Evolutionary conservation across 2,329 filamentous ascomycete genomes (phyloP).

Genomic region (Cyclaneusma minus): DNA sequence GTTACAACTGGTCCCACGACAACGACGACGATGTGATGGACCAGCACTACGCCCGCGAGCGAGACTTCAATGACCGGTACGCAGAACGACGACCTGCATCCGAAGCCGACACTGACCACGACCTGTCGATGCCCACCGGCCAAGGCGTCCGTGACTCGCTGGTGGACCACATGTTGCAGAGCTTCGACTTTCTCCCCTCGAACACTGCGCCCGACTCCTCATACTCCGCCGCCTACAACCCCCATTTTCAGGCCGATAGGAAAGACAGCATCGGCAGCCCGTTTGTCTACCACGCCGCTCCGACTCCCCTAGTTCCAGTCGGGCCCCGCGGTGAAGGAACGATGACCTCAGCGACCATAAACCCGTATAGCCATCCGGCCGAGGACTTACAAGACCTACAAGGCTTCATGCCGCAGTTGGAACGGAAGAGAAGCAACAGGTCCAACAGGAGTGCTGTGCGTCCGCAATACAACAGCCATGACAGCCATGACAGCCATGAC

Average conservation of each 20-base stretch:
- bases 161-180: slow-evolving; percentile 89
- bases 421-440: slow-evolving; percentile 41
- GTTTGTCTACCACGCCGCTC: slow-evolving; percentile 62
- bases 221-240: slow-evolving; percentile 32
- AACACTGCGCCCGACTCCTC: slow-evolving; percentile 28
- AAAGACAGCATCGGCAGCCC: slow-evolving; percentile 58
- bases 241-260: slow-evolving; percentile 14
- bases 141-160: slow-evolving; percentile 77
- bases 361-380: too few species aligned
- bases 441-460: slow-evolving; percentile 31
- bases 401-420: slow-evolving; percentile 26
- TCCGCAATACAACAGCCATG: too few species aligned
- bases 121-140: slow-evolving; percentile 64
- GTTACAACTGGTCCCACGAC: too few species aligned
- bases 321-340: too few species aligned
- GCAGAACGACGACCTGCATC: too few species aligned
- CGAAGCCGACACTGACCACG: too few species aligned
- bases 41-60: too few species aligned
- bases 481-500: slow-evolving; percentile 9
- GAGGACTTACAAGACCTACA: slow-evolving; percentile 12
- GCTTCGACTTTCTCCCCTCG: slow-evolving; percentile 68
- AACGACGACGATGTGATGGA: too few species aligned
- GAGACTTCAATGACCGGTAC: too few species aligned
- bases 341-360: too few species aligned
- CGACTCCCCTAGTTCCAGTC: slow-evolving; percentile 68